A percentile compares a stretch with the other conserved stretches of the same genome.
These are phyloP conservation scores for Mrakiaceae sp. DNA, from an alignment of 1,284 basidiomycete species.

Conservation along the genomic window DNA sequence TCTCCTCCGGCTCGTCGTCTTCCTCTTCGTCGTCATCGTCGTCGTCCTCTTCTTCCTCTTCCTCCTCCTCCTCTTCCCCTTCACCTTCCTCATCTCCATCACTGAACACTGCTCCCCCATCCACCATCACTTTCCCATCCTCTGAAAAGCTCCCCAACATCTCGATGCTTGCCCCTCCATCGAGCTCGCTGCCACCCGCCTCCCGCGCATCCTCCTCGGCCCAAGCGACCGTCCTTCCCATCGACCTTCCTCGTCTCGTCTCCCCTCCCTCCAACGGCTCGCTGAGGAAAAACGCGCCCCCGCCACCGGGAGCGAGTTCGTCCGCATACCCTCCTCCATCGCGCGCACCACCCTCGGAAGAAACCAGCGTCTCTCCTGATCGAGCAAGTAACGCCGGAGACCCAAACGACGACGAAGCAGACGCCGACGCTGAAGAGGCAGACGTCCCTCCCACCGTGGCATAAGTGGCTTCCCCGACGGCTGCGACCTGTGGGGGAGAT, in stretches of 20 bases:
- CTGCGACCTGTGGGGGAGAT: no score
- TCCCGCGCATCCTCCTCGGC: not conserved
- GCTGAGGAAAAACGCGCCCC: not conserved
- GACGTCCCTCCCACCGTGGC: no score
- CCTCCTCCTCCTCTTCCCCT: conserved; percentile 5
- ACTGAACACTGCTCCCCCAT: not conserved
- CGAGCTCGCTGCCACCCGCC: not conserved
- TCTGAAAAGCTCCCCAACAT: no score
- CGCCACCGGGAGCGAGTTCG: no score
- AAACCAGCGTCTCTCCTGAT: no score
- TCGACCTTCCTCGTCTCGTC: not conserved
- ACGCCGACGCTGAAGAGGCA: no score
- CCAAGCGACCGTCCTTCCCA: not conserved
- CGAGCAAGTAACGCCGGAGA: no score
- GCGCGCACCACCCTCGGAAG: no score
- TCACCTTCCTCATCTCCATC: not conserved
- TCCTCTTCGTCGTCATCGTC: conserved; percentile 25
- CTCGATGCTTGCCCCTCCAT: no score
- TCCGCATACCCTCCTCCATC: no score
- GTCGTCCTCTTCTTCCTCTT: conserved; percentile 26
- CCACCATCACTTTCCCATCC: not conserved
- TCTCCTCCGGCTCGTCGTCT: not conserved
- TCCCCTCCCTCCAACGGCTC: not conserved
- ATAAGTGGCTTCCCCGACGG: no score
- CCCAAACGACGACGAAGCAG: no score